Evolutionary conservation across 805 yeast genomes (phyloP).

Genomic region (Candida boleticola): DNA sequence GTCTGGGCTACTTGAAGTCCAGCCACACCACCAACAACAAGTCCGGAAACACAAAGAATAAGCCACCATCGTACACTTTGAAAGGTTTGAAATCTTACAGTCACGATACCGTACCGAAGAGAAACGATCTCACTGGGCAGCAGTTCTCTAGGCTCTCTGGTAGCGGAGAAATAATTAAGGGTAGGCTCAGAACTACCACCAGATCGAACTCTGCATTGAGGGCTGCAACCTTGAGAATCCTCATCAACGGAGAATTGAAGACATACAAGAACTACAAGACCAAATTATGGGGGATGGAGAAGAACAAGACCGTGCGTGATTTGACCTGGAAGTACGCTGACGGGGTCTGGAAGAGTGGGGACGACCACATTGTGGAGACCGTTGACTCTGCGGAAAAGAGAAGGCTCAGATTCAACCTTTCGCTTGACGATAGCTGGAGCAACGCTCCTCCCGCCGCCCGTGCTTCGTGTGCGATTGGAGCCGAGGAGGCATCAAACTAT

Average conservation of each 20-base stretch:
- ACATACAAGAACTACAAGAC: slow-evolving; percentile 62
- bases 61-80: slow-evolving; percentile 28
- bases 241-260: slow-evolving; percentile 55
- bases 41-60: slow-evolving; percentile 34
- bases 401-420: too few species aligned
- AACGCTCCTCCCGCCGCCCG: slow-evolving; percentile 3
- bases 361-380: slow-evolving; percentile 74
- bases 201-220: slow-evolving; percentile 43
- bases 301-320: slow-evolving; percentile 58
- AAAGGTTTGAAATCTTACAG: slow-evolving; percentile 36
- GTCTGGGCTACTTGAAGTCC: slow-evolving; percentile 30
- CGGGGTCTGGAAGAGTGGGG: slow-evolving; percentile 78
- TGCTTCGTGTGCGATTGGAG: slow-evolving; percentile 24
- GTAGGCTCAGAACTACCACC: slow-evolving; percentile 57
- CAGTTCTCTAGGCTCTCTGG: slow-evolving; percentile 32
- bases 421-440: too few species aligned
- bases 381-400: slow-evolving; percentile 11
- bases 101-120: slow-evolving; percentile 12
- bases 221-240: slow-evolving; percentile 63
- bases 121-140: slow-evolving; percentile 27
- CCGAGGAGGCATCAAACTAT: slow-evolving; percentile 22
- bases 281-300: slow-evolving; percentile 90
- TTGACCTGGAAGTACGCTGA: slow-evolving; percentile 60
- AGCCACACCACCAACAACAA: slow-evolving; percentile 31
- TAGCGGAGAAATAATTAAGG: slow-evolving; percentile 44